A percentile compares a stretch with the other conserved stretches of the same genome.
Evolutionary conservation across 2,329 filamentous ascomycete species (phyloP).

Genomic region (Fusarium sp.): DNA sequence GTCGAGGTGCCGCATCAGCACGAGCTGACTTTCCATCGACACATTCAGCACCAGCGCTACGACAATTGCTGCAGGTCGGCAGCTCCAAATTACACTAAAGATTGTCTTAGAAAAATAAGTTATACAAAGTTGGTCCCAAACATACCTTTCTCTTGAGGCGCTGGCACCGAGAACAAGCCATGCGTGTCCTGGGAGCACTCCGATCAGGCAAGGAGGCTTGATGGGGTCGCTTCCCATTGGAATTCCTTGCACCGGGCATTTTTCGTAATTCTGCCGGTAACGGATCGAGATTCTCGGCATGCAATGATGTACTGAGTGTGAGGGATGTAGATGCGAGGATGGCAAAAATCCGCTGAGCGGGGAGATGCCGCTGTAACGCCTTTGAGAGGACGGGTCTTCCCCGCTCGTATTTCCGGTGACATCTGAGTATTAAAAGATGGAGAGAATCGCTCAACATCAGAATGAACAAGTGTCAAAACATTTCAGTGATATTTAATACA

Average conservation of each 20-base stretch:
- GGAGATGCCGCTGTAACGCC: slow-evolving; percentile 25
- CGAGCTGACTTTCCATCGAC: slow-evolving; percentile 55
- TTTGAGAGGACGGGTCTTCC: slow-evolving; percentile 1
- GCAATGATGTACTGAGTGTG: not conserved
- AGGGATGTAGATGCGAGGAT: not conserved
- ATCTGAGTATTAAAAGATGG: slow-evolving; percentile 5
- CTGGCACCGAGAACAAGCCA: slow-evolving; percentile 53
- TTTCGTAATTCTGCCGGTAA: not conserved
- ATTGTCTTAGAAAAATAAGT: not conserved
- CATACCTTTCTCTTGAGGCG: slow-evolving; percentile 59
- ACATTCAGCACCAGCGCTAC: slow-evolving; percentile 52
- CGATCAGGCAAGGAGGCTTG: not conserved
- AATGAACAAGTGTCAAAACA: not conserved
- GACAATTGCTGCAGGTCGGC: slow-evolving; percentile 55
- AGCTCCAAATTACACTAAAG: slow-evolving; percentile 55
- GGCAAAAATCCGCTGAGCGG: slow-evolving; percentile 23
- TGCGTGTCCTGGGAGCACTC: slow-evolving; percentile 12
- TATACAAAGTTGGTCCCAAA: not conserved
- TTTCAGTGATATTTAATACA: not conserved
- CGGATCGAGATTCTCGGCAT: not conserved
- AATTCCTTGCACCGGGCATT: slow-evolving; percentile 23
- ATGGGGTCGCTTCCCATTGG: not conserved
- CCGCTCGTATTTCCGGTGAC: not conserved
- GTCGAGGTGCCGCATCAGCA: slow-evolving; percentile 52
- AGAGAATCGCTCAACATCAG: not conserved